Evolutionary conservation across 148 eudicot genomes (phyloP), one percentile per base, ranked within the genome.

Genomic region (Diospyros kaki): DNA sequence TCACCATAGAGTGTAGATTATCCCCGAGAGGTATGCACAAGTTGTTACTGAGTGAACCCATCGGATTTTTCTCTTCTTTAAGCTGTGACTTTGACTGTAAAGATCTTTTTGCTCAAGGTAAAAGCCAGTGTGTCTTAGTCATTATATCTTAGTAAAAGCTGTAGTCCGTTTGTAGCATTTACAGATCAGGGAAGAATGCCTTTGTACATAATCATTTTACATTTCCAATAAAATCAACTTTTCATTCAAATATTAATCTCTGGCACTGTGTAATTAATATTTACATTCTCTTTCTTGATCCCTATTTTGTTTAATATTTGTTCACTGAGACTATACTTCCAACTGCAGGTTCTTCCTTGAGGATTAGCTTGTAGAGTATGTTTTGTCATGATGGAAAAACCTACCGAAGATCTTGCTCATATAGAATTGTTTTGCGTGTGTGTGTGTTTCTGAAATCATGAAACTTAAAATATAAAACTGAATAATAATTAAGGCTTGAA

Each of bases 161-260:
- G 84, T 87, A 81, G 48, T 82, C 77, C 77, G 76, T 79, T 76
- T 82, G 77, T 83, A 87, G 80, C 84, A 75, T 77, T 82, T 81
- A 83, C 75, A 81, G 72, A 75, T 83, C 73, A 64, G 81, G 72
- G 83, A 79, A 78, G 68, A 67, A 78, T 71, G 64, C 69, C 77
- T 56, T 75, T 85, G 88, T 85, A 85, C 82, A 87, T 79, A 85
- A 28, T 28, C 6, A 58, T 69, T 75, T 81, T 78, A 64, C 63
- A 68, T 79, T 80, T 78, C 70, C 71, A 85, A 83, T 78, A 83
- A 83, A 82, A 78, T 70, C 73, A 59, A 54, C 69, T 71, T 50
- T 72, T 70, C 65, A 4, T 53, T 65, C 56, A 60, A 39, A 48
- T 42, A 13, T 4, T 61, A n/a, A 28, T 48, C 7, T 54, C 54